phyloP scores from a whole-genome alignment of 1,139 yeast species.

The Candida pseudoviswanathii region DNA sequence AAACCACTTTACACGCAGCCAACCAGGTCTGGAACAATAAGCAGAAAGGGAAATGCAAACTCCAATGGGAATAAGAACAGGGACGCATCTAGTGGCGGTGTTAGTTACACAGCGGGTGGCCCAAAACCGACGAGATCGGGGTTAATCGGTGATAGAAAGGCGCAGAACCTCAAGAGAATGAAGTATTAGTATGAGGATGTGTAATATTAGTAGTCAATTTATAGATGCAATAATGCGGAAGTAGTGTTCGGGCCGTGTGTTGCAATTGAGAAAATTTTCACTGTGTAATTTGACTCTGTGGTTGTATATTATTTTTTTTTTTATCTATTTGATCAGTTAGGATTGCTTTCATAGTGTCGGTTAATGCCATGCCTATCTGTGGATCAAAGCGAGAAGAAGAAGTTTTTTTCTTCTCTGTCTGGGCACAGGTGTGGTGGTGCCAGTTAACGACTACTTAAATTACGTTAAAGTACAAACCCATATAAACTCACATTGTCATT shows the following conservation, averaged over 20 bases:
- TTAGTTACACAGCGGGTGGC: slow-evolving; percentile 2
- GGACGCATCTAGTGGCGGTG: not conserved
- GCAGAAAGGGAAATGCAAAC: not conserved
- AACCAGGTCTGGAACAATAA: slow-evolving; percentile 23
- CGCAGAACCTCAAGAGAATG: slow-evolving; percentile 14
- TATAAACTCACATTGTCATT: too few relatives aligned
- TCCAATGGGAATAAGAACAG: not conserved
- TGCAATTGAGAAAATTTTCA: not conserved
- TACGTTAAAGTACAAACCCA: too few relatives aligned
- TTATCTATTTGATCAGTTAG: slow-evolving; percentile 3
- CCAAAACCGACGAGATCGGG: slow-evolving; percentile 23
- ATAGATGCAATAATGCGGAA: not conserved
- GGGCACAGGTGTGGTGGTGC: not conserved
- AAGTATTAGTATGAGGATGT: slow-evolving; percentile 6
- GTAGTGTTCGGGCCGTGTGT: not conserved
- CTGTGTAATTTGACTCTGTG: too few relatives aligned
- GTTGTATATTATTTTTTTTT: too few relatives aligned
- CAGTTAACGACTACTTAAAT: too few relatives aligned
- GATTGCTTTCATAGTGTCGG: too few relatives aligned
- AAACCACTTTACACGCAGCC: slow-evolving; percentile 15
- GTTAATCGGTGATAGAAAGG: slow-evolving; percentile 19
- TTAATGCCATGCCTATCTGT: not conserved
- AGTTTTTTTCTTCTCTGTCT: not conserved
- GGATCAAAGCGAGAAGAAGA: not conserved
- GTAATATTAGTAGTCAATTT: not conserved